Percentiles rank a stretch among this genome's conserved stretches.
These are phyloP conservation scores for Cutaneotrichosporon daszewskae DNA, from an alignment of 1,284 basidiomycete species.

Conservation along the genomic window DNA sequence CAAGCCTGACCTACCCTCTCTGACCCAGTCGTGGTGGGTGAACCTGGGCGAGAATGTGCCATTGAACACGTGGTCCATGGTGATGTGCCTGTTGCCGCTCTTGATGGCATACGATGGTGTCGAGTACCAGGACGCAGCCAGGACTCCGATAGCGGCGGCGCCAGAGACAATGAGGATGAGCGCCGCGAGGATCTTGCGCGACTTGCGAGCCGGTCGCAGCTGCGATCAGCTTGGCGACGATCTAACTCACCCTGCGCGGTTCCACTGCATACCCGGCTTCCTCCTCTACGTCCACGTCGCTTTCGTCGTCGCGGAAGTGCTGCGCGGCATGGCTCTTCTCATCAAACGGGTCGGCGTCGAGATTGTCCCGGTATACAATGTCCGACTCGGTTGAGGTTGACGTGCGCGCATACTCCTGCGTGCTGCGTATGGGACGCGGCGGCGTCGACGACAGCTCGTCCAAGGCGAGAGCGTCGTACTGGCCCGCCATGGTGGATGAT, in stretches of 20 bases:
- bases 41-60: constrained; percentile 63
- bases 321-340: constrained; percentile 29
- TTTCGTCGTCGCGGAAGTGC: constrained; percentile 1
- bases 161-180: constrained; percentile 34
- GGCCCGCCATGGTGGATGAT: constrained; percentile 6
- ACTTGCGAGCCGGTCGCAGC: constrained; percentile 35
- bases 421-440: not conserved
- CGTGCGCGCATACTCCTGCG: not conserved
- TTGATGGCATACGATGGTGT: constrained; percentile 35
- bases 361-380: constrained; percentile 33
- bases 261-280: constrained; percentile 28
- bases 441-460: not conserved
- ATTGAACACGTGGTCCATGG: constrained; percentile 83
- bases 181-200: constrained; percentile 37
- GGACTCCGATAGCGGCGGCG: constrained; percentile 36
- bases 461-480: constrained; percentile 9
- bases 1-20: constrained; percentile 60
- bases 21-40: constrained; percentile 67
- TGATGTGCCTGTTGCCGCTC: constrained; percentile 62
- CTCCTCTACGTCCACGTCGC: constrained; percentile 15
- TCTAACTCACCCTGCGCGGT: constrained; percentile 15
- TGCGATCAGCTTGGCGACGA: constrained; percentile 5
- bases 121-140: constrained; percentile 40
- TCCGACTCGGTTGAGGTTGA: constrained; percentile 12
- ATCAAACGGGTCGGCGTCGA: constrained; percentile 40